Evolutionary conservation across 495 filamentous ascomycete species (phyloP), one percentile per base, ranked within the genome.

Genomic region (Daldinia grandis): DNA sequence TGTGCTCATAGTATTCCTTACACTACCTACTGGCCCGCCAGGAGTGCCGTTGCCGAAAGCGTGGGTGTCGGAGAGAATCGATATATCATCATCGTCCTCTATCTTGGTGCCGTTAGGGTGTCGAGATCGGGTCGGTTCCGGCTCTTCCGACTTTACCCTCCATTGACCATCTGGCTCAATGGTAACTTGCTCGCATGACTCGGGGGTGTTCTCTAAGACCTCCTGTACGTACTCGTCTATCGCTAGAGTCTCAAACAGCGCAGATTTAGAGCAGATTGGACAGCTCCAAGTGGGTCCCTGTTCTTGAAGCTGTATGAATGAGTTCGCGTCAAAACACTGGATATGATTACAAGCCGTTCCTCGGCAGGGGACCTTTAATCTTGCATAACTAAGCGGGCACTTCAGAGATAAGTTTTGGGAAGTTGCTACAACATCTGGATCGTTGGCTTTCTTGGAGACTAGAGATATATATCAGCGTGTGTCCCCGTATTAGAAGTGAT

Each of bases 231-330:
- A 99, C 89, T 95, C 91, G 73, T 99, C 95, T 44, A 97, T 87
- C 30, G 92, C 92, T 33, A 99, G 76, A 30, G 86, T 88, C 47
- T 94, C 91, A 74, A 94, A 99, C 8, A 87, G 87, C 8, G 93
- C 88, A 0, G 87, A 80, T 71, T 97, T 96, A 76, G 89, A 93
- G 80, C 95, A 99, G 27, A 97, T 90, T 7, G 95, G 95, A 73
- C 95, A 99, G 21, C 87, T 83, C 95, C 95, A 99, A 10, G 93
- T 95, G 21, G 95, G 95, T 0, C 92, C 94, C 82, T 99, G 95
- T 77, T 98, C 94, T 74, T 98, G 94, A 38, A 99, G 76, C 71
- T 97, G 93, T 14, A 99, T 83, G 71, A 97, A 99, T 2, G 93
- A 96, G 2, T 88, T 88, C n/a, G 90, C 95, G 78, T 99, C 95